Conservation (phyloP, 108 stramenopile genomes). For the Phaeodactylum tricornutum region DNA sequence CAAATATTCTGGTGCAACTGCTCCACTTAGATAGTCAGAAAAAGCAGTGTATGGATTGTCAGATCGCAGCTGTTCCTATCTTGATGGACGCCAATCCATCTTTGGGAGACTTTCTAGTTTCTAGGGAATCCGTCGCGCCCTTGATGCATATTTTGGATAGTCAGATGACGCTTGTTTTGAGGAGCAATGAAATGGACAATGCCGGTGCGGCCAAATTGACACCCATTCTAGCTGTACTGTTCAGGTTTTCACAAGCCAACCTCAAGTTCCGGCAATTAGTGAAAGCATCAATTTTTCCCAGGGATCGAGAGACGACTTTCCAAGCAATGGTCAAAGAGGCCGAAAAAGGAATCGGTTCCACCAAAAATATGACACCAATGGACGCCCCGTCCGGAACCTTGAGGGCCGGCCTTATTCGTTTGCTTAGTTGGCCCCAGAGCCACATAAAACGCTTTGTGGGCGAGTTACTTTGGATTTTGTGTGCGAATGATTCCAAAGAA, state of each 20-base stretch:
- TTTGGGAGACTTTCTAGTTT: conserved; percentile 27
- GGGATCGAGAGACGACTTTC: conserved; percentile 26
- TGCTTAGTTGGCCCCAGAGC: conserved; percentile 68
- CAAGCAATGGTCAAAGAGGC: background rate
- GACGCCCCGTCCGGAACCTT: conserved; percentile 72
- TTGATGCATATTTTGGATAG: conserved; percentile 30
- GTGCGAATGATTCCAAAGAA: conserved; percentile 51
- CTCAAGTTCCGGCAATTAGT: conserved; percentile 17
- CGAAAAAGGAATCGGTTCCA: conserved; percentile 4
- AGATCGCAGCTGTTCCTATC: conserved; percentile 46
- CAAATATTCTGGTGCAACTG: conserved; percentile 8
- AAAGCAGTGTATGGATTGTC: conserved; percentile 27
- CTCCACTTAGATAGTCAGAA: conserved; percentile 18
- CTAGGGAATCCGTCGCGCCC: conserved; percentile 16
- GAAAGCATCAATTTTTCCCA: conserved; percentile 55
- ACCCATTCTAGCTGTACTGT: conserved; percentile 56
- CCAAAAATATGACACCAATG: conserved; percentile 64
- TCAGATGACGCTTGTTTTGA: too few species aligned
- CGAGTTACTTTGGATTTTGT: conserved; percentile 76
- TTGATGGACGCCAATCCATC: conserved; percentile 42
- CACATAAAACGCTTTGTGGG: conserved; percentile 62
- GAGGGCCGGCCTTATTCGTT: conserved; percentile 51
- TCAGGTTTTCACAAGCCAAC: conserved; percentile 32
- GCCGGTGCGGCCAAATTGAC: conserved; percentile 34
- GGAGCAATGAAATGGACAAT: conserved; percentile 28